phyloP scores from a whole-genome alignment of 345 rosid species.

The Citrus inodora region DNA sequence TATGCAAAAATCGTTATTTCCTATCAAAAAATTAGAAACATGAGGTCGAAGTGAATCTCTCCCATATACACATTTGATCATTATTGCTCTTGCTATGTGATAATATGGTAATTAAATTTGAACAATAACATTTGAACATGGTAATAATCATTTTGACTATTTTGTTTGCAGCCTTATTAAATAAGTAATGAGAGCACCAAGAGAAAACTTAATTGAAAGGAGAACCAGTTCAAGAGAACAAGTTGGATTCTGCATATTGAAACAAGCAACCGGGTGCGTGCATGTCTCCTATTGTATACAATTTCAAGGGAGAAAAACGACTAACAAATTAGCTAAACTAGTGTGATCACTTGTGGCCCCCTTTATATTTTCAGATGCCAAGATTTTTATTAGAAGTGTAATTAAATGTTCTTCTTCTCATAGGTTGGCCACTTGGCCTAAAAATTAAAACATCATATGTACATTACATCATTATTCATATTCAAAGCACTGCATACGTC shows the following conservation, averaged over 20 bases:
- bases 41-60: no score
- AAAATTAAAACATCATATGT: conserved; percentile 30
- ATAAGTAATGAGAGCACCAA: no score
- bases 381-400: background rate
- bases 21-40: background rate
- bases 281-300: background rate
- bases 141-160: background rate
- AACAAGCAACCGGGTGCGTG: background rate
- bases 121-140: background rate
- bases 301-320: background rate
- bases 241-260: background rate
- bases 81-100: background rate
- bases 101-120: background rate
- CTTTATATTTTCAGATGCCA: background rate
- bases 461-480: conserved; percentile 37
- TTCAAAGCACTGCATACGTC: conserved; percentile 37
- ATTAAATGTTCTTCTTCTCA: conserved; percentile 29
- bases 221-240: no score
- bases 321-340: background rate
- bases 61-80: background rate
- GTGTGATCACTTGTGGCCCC: background rate
- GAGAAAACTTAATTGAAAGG: no score
- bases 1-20: background rate
- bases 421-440: background rate
- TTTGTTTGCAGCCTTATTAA: no score